A percentile compares a stretch with the other conserved stretches of the same genome.
Evolutionary conservation across 371 early-diverging fungal species (phyloP).

Genomic region (Rhizopus microsporus): DNA sequence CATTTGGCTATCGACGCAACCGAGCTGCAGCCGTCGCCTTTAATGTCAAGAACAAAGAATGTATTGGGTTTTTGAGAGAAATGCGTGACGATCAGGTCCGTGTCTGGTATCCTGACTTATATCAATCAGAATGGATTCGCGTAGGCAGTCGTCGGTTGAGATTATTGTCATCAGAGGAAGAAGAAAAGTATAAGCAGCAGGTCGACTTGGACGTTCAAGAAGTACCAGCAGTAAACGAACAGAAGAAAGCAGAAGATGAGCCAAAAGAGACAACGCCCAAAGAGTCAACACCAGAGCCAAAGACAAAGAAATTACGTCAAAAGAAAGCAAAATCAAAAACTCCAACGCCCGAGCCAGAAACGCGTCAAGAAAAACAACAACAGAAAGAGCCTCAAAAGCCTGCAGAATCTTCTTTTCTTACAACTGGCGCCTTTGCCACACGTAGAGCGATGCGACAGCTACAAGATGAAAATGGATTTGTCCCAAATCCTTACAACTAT

Average conservation of each 20-base stretch:
- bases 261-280: not conserved
- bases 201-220: conserved; percentile 11
- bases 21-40: conserved; percentile 46
- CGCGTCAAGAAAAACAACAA: not conserved
- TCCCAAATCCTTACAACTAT: conserved; percentile 49
- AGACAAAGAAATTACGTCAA: too few relatives aligned
- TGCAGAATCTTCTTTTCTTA: conserved; percentile 17
- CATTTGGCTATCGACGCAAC: conserved; percentile 54
- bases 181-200: conserved; percentile 2
- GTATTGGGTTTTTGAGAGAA: conserved; percentile 35
- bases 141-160: conserved; percentile 43
- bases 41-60: conserved; percentile 19
- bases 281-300: not conserved
- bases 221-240: not conserved
- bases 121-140: conserved; percentile 39
- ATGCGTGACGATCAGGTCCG: conserved; percentile 34
- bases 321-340: too few relatives aligned
- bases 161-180: conserved; percentile 33
- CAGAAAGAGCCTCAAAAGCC: not conserved
- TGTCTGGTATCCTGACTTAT: conserved; percentile 41
- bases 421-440: conserved; percentile 54
- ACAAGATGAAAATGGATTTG: conserved; percentile 46
- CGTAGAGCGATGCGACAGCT: conserved; percentile 45
- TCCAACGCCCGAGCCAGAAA: too few relatives aligned
- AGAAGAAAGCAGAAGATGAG: not conserved